Conservation (phyloP, 495 filamentous ascomycete genomes). For the Neurospora sp. region DNA sequence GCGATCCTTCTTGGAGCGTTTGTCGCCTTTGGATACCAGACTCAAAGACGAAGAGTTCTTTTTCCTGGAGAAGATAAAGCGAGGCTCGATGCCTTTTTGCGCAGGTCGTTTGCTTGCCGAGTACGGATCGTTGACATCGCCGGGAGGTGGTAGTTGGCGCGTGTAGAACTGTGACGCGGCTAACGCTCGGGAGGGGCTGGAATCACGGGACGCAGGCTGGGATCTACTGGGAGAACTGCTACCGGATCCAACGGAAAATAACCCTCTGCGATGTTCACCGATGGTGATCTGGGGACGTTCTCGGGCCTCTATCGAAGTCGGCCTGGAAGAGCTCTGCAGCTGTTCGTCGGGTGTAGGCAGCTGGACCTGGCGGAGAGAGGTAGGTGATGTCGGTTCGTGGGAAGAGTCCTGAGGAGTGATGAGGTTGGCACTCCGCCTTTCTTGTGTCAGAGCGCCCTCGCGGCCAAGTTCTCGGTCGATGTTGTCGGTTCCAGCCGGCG, state of each 20-base stretch:
- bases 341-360: slow-evolving; percentile 8
- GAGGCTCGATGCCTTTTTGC: slow-evolving; percentile 62
- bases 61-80: slow-evolving; percentile 69
- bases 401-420: slow-evolving; percentile 50
- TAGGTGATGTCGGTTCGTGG: slow-evolving; percentile 27
- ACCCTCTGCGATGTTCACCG: slow-evolving; percentile 48
- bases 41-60: slow-evolving; percentile 38
- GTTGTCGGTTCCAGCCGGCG: slow-evolving; percentile 60
- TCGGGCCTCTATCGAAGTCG: slow-evolving; percentile 30
- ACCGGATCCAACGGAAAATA: slow-evolving; percentile 56
- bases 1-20: slow-evolving; percentile 19
- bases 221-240: slow-evolving; percentile 54
- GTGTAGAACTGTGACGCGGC: slow-evolving; percentile 48
- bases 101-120: slow-evolving; percentile 69
- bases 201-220: slow-evolving; percentile 51
- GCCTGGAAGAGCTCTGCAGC: slow-evolving; percentile 23
- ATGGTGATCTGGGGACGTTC: slow-evolving; percentile 19
- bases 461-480: slow-evolving; percentile 21
- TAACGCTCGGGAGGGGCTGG: slow-evolving; percentile 50
- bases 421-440: slow-evolving; percentile 40
- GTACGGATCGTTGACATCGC: slow-evolving; percentile 82
- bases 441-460: slow-evolving; percentile 17
- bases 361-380: slow-evolving; percentile 10
- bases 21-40: slow-evolving; percentile 22
- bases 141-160: slow-evolving; percentile 66